These are phyloP conservation scores for Neurospora sp. DNA, from an alignment of 495 filamentous ascomycete genomes.

Conservation along the genomic window DNA sequence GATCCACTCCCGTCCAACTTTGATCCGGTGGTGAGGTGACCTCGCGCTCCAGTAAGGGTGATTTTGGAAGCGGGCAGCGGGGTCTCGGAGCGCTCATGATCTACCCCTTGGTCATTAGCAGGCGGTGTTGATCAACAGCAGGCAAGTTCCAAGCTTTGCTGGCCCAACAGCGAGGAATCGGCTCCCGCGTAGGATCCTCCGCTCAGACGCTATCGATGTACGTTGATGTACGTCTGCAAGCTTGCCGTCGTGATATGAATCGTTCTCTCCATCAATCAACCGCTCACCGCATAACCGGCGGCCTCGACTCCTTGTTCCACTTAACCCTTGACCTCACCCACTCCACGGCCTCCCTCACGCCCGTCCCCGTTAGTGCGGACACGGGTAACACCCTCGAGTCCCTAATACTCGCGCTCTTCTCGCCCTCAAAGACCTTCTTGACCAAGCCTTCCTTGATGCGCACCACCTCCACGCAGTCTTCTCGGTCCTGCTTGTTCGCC, in stretches of 20 bases:
- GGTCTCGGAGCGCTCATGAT: background rate
- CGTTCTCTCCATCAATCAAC: background rate
- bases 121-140: background rate
- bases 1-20: background rate
- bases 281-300: constrained; percentile 77
- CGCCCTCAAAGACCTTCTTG: constrained; percentile 87
- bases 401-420: constrained; percentile 70
- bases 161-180: background rate
- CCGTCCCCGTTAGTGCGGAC: constrained; percentile 80
- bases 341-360: constrained; percentile 89
- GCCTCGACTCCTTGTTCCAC: constrained; percentile 91
- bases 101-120: background rate
- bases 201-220: too few species aligned
- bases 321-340: constrained; percentile 85
- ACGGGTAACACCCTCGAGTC: constrained; percentile 89
- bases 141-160: background rate
- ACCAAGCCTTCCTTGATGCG: constrained; percentile 94
- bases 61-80: background rate
- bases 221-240: background rate
- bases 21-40: background rate
- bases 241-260: background rate
- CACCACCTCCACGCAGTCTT: constrained; percentile 96
- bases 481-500: constrained; percentile 95
- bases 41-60: background rate
- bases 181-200: background rate